Conservation (phyloP, 2,329 filamentous ascomycete species). For the Colletotrichum sp. region DNA sequence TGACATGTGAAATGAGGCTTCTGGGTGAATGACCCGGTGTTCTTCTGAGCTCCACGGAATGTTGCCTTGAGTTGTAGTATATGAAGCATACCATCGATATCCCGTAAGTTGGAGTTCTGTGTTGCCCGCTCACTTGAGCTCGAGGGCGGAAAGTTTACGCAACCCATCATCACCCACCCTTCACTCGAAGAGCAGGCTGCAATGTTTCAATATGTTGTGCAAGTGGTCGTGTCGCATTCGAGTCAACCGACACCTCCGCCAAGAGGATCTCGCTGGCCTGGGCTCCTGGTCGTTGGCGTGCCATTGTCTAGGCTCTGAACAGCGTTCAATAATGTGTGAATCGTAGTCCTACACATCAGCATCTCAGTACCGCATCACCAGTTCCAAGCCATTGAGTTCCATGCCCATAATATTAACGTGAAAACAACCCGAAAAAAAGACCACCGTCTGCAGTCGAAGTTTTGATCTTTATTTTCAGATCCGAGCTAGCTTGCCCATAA, state of each 20-base stretch:
- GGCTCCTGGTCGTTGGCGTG: not conserved
- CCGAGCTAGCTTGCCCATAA: slow-evolving; percentile 42
- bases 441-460: slow-evolving; percentile 20
- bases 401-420: slow-evolving; percentile 17
- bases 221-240: too few relatives aligned
- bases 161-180: not conserved
- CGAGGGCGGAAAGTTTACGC: not conserved
- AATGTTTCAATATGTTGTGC: too few relatives aligned
- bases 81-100: rapidly evolving
- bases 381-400: not conserved
- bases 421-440: not conserved
- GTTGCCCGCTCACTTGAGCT: not conserved
- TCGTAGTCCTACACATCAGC: not conserved
- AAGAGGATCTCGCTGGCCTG: too few relatives aligned
- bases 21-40: rapidly evolving
- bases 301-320: not conserved
- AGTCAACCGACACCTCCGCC: too few relatives aligned
- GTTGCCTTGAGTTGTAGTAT: not conserved
- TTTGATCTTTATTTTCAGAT: slow-evolving; percentile 37
- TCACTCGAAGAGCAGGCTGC: not conserved
- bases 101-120: not conserved
- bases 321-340: too few relatives aligned
- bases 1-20: rapidly evolving
- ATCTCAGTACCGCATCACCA: not conserved
- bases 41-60: rapidly evolving